Evolutionary conservation across 305 asterid species (phyloP).

Genomic region (Fraxinus sp.): DNA sequence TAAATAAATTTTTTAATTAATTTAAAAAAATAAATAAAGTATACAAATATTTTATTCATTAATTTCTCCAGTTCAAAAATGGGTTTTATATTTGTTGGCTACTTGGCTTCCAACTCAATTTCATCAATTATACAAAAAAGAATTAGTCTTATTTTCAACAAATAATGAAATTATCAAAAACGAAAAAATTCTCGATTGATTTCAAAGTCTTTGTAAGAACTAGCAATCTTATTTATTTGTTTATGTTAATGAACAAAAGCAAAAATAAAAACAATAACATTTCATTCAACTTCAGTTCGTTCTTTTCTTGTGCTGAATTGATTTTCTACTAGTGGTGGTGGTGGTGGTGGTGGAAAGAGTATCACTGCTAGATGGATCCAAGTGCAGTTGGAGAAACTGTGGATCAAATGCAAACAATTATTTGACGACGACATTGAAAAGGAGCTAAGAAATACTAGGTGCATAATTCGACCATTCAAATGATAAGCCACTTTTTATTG

Average conservation of each 20-base stretch:
- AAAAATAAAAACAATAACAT: neutral
- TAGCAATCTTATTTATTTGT: neutral
- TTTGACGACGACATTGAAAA: neutral
- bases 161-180: too few relatives aligned
- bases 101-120: neutral
- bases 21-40: too few relatives aligned
- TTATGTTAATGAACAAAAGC: neutral
- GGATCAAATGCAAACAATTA: conserved; percentile 19
- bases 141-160: neutral
- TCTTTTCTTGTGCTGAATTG: neutral
- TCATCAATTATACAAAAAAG: neutral
- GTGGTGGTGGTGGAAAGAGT: too few relatives aligned
- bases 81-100: neutral
- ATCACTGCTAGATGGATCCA: conserved; percentile 94
- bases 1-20: too few relatives aligned
- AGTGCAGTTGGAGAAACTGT: conserved; percentile 89
- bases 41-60: neutral
- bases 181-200: neutral
- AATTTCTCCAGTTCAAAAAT: neutral
- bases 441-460: neutral
- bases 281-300: neutral
- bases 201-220: too few relatives aligned
- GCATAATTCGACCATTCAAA: neutral
- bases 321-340: too few relatives aligned
- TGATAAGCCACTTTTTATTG: neutral